Base-by-base conservation (phyloP, 305 asterid species). In the Fraxinus sp. region DNA sequence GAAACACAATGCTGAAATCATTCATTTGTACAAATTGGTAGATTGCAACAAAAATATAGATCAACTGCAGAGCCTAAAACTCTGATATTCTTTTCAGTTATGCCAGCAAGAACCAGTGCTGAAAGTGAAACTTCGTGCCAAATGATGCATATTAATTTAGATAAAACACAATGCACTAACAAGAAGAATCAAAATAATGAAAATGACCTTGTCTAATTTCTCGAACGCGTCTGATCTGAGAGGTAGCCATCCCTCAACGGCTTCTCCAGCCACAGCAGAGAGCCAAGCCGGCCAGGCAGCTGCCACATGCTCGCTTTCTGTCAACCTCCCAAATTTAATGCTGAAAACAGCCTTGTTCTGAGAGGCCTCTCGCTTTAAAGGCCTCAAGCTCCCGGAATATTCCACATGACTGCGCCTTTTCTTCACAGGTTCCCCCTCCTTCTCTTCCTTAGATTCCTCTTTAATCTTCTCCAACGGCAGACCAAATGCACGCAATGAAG, bases 251-350 rank as follows among this genome's bases (percentile, higher is more conserved):
- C 98, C 99, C 0, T 91, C 92, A 81, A 96, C 86, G 82, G 97
- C 97, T 16, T 94, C 97, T 0, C 92, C 97, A 3, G 98, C 99
- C 18, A 91, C 98, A 1, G 97, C 89, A 0, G 94, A 77, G 49
- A 96, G 95, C 99, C 98, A 96, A 3, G 92, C 84, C 3, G 98
- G 98, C 99, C 99, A 96, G 2, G 94, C 97, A 0, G 99, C 93
- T 0, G 97, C 93, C 2, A 70, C 87, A 11, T 89, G 97, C 78
- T 93, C 97, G 41, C 81, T 89, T 57, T 92, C 93, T 16, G 91
- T 70, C 78, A 88, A 22, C 89, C 97, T 84, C 80, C 90, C 95
- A 28, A 90, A 93, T 85, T 79, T 90, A 80, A 95, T 79, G 87
- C 93, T 84, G 33, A 89, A 86, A 22, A 80, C 80, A 16, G 88